These are phyloP conservation scores for Talaromyces sp. DNA, from an alignment of 2,329 filamentous ascomycete species.

Conservation along the genomic window DNA sequence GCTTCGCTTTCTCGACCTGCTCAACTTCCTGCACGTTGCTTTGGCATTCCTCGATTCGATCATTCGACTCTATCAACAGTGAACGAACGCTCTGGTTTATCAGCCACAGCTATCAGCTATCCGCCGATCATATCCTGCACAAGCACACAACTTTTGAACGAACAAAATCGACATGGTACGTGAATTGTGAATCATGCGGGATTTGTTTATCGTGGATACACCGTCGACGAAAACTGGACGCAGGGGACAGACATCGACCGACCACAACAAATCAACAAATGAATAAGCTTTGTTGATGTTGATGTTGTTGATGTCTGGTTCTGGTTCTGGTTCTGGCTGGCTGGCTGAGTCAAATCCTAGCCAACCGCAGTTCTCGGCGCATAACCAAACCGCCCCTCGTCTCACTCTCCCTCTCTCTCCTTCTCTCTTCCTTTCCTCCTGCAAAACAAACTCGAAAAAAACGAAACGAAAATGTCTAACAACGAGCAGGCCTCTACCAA, in stretches of 20 bases:
- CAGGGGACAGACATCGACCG: too few relatives aligned
- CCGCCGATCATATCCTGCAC: neutral
- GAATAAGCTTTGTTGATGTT: neutral
- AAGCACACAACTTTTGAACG: neutral
- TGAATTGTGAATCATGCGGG: too few relatives aligned
- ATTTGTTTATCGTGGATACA: too few relatives aligned
- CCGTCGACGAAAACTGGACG: too few relatives aligned
- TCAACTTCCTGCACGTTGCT: neutral
- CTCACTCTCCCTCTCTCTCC: neutral
- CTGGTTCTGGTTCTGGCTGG: neutral
- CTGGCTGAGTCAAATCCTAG: neutral
- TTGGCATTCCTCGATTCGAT: neutral
- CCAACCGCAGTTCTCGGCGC: neutral
- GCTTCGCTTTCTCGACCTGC: neutral
- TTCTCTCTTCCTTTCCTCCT: neutral
- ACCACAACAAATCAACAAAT: too few relatives aligned
- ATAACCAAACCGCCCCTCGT: neutral
- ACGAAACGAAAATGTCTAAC: conserved; percentile 19
- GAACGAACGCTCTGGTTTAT: neutral
- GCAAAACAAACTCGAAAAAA: neutral
- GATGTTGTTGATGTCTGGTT: neutral
- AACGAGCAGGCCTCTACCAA: conserved; percentile 69
- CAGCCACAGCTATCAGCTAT: neutral
- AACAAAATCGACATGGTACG: neutral
- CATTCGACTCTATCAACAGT: neutral